A percentile compares a stretch with the other conserved stretches of the same genome.
These are phyloP conservation scores for Macrophomina pseudophaseolina DNA, from an alignment of 2,329 filamentous ascomycete genomes.

Conservation along the genomic window DNA sequence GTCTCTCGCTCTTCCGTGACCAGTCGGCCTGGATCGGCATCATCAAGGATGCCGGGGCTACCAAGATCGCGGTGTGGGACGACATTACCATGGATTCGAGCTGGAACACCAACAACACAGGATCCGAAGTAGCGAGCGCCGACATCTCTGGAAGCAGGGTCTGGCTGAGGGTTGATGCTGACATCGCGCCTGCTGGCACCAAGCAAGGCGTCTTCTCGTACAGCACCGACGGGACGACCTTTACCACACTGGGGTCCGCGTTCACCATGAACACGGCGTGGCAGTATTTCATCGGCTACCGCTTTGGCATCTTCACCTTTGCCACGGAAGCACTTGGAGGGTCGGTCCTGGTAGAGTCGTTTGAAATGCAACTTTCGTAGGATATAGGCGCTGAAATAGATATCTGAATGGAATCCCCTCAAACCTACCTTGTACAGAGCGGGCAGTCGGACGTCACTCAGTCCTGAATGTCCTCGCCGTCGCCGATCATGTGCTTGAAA, in stretches of 20 bases:
- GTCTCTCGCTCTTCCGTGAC: constrained; percentile 61
- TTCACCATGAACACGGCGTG: constrained; percentile 43
- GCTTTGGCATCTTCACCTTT: constrained; percentile 47
- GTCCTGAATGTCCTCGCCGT: constrained; percentile 9
- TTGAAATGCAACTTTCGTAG: constrained; percentile 30
- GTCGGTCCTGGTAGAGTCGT: constrained; percentile 35
- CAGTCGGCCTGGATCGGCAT: constrained; percentile 60
- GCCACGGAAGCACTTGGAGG: constrained; percentile 44
- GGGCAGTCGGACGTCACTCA: background rate
- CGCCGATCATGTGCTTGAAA: constrained; percentile 24
- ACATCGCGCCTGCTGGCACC: constrained; percentile 42
- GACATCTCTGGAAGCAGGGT: constrained; percentile 34
- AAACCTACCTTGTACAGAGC: no score
- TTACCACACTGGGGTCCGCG: constrained; percentile 37
- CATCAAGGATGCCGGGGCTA: constrained; percentile 44
- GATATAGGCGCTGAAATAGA: background rate
- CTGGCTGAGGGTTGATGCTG: constrained; percentile 41
- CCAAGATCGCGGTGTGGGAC: constrained; percentile 45
- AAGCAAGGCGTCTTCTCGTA: constrained; percentile 43
- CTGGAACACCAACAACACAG: constrained; percentile 41
- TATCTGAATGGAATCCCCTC: no score
- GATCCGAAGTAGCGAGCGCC: constrained; percentile 35
- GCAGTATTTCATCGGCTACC: constrained; percentile 47
- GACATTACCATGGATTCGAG: constrained; percentile 46
- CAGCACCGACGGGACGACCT: constrained; percentile 42